phyloP scores from a whole-genome alignment of 345 rosid genomes.

The Fremontodendron californicum region DNA sequence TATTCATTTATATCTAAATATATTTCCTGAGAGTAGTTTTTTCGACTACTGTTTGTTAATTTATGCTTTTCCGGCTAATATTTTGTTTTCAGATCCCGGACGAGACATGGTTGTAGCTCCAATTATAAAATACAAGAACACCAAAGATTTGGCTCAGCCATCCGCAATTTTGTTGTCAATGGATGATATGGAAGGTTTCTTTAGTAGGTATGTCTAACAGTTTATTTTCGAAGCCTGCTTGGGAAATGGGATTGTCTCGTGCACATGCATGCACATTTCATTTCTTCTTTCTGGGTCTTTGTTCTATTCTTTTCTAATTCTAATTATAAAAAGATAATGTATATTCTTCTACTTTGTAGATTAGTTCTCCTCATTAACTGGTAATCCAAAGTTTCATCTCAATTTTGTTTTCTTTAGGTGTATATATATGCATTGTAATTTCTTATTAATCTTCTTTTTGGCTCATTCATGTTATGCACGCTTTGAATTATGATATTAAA shows the following conservation, averaged over 20 bases:
- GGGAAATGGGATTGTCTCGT: background rate
- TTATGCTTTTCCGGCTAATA: slow-evolving; percentile 5
- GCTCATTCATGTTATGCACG: background rate
- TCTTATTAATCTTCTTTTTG: background rate
- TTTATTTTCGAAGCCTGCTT: background rate
- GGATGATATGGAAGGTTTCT: slow-evolving; percentile 65
- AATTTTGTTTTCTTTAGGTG: background rate
- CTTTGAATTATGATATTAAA: background rate
- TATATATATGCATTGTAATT: background rate
- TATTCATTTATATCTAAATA: too few relatives aligned
- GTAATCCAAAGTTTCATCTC: background rate
- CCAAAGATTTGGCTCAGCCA: slow-evolving; percentile 36
- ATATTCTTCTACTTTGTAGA: background rate
- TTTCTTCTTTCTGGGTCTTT: background rate
- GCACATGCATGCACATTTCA: background rate
- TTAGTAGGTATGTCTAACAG: slow-evolving; percentile 52
- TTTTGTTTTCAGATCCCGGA: slow-evolving; percentile 71
- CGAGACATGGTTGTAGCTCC: slow-evolving; percentile 80
- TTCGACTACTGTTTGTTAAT: background rate
- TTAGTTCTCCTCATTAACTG: background rate
- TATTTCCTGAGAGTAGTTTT: too few relatives aligned
- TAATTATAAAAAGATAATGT: background rate
- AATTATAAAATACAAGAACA: slow-evolving; percentile 44
- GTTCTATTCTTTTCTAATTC: background rate
- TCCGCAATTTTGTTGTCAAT: slow-evolving; percentile 66